Percentiles rank a stretch among this genome's conserved stretches.
Evolutionary conservation across 805 yeast species (phyloP).

Genomic region (Lipomyces oligophaga): DNA sequence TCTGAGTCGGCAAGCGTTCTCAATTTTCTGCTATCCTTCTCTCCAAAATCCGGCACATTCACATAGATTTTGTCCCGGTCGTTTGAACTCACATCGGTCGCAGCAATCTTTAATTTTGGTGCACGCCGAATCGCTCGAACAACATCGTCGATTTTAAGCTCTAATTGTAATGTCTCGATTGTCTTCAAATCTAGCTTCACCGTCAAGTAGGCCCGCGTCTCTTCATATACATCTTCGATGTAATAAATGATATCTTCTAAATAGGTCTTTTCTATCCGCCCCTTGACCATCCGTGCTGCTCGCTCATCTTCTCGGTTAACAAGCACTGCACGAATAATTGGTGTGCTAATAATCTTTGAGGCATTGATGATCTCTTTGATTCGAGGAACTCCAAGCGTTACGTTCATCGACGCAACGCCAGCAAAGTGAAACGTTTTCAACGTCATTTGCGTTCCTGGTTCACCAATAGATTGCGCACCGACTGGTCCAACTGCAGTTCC

Average conservation of each 20-base stretch:
- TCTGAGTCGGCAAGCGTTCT: conserved; percentile 39
- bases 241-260: conserved; percentile 80
- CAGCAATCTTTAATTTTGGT: conserved; percentile 80
- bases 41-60: conserved; percentile 24
- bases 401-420: conserved; percentile 99
- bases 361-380: conserved; percentile 98
- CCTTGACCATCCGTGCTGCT: conserved; percentile 98
- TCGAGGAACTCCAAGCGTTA: conserved; percentile 98
- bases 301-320: conserved; percentile 82
- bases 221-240: conserved; percentile 90
- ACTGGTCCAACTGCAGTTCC: conserved; percentile 99
- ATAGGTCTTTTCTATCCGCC: conserved; percentile 89
- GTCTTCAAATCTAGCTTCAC: conserved; percentile 79
- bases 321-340: conserved; percentile 89
- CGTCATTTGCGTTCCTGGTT: conserved; percentile 99
- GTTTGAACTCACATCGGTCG: conserved; percentile 63
- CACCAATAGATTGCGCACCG: conserved; percentile 99
- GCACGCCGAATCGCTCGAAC: conserved; percentile 77
- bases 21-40: conserved; percentile 31
- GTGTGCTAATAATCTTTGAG: conserved; percentile 89
- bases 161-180: conserved; percentile 85
- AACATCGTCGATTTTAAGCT: conserved; percentile 78
- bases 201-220: conserved; percentile 69
- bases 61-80: conserved; percentile 56
- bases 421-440: conserved; percentile 96